Base-by-base conservation (phyloP, 495 filamentous ascomycete species). In the Talaromyces borbonicus region DNA sequence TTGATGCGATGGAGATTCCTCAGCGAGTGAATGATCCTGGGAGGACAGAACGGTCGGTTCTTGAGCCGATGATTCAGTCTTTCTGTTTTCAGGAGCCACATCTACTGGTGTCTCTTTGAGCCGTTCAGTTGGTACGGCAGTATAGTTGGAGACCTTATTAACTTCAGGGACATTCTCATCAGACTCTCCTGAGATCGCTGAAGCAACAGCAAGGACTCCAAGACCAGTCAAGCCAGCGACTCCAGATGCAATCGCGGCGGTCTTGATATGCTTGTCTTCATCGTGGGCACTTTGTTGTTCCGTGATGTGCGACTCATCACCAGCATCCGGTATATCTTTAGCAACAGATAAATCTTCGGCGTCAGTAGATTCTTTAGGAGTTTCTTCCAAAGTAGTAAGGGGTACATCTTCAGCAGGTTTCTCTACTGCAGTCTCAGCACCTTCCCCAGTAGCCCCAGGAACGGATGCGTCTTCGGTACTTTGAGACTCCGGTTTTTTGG, bases 321-420 rank as follows among this genome's bases (percentile, higher is more conserved):
- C 45, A 31, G 47, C 20, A 15, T 19, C 40, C 43, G 24, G 41
- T 16, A 11, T 38, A 14, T 42, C 52, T 52, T 50, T 19, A 3
- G 36, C 46, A 7, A 19, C 32, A 24, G 33, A 3, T 9, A 52
- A 47, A 31, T 52, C 49, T 42, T 51, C 48, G 12, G 36, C 40
- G 3, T 51, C 25, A 8, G 31, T 15, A 26, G 52, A 51, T 27
- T 49, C 56, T 12, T 40, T 29, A 20, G 49, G 31, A 23, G 40
- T 27, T 20, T 58, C 56, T 38, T 52, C 46, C 8, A 26, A 16
- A 5, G 52, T 39, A 36, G 49, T 32, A 14, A 47, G 39, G 23
- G 43, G 15, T n/a, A 43, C 47, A 22, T 41, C 26, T 36, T 25
- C 44, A 12, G 25, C 33, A 38, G 35, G 44, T 46, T 30, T 23